Conservation (phyloP, 2,329 filamentous ascomycete genomes). For the Aulographum hederae region DNA sequence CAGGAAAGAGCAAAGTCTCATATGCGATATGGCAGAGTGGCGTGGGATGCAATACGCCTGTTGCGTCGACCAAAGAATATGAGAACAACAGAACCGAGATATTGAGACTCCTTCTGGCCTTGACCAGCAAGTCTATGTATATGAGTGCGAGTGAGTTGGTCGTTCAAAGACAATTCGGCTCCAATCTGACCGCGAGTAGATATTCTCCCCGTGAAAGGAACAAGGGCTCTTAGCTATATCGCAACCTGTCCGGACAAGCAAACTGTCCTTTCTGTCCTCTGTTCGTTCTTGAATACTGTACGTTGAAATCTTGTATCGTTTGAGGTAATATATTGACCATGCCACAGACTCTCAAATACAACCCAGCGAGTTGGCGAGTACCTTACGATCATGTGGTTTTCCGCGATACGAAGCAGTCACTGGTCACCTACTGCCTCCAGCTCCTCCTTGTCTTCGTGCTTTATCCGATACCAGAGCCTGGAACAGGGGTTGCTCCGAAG, state of each 20-base stretch:
- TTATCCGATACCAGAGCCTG: conserved; percentile 71
- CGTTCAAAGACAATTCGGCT: conserved; percentile 14
- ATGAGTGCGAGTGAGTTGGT: conserved; percentile 64
- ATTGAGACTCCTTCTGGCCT: conserved; percentile 63
- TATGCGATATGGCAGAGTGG: conserved; percentile 98
- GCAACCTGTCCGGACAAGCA: conserved; percentile 82
- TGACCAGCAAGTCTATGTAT: conserved; percentile 88
- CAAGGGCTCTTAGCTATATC: conserved; percentile 73
- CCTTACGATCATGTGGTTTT: conserved; percentile 88
- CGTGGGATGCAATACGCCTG: conserved; percentile 80
- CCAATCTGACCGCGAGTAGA: conserved; percentile 16
- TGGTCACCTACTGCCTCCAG: conserved; percentile 85
- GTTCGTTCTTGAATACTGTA: conserved; percentile 86
- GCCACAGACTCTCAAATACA: conserved; percentile 95
- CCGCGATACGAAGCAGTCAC: conserved; percentile 73
- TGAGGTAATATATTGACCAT: conserved; percentile 1
- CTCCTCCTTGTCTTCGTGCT: conserved; percentile 70
- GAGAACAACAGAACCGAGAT: conserved; percentile 90
- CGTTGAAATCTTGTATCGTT: conserved; percentile 33
- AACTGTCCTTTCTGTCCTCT: conserved; percentile 72
- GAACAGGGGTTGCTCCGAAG: conserved; percentile 47
- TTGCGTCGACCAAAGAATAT: conserved; percentile 76
- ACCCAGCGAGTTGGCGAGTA: conserved; percentile 81
- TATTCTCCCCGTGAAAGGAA: conserved; percentile 62
- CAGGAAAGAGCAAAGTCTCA: conserved; percentile 61